Percentiles rank a stretch among this genome's conserved stretches.
These are phyloP conservation scores for Thuidium tamariscinum DNA, from an alignment of 225 moss, liverwort and hornwort species.

Conservation along the genomic window DNA sequence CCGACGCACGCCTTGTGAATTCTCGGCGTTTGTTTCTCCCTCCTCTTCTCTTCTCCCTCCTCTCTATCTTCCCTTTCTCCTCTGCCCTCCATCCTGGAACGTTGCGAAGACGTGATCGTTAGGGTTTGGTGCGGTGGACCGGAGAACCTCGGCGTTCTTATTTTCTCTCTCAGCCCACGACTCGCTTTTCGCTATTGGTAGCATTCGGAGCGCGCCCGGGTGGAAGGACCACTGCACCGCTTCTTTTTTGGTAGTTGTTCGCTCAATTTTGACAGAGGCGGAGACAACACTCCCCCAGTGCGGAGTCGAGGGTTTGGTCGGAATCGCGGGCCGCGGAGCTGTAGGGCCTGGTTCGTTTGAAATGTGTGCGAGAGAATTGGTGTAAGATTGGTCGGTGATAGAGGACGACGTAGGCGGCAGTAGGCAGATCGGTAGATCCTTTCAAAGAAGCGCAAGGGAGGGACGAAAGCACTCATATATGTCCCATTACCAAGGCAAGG, in stretches of 20 bases:
- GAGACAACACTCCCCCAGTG: neutral
- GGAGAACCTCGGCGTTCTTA: neutral
- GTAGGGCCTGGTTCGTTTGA: conserved; percentile 1
- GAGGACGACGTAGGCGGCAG: neutral
- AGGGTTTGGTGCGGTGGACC: conserved; percentile 11
- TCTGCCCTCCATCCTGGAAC: neutral
- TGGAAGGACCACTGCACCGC: neutral
- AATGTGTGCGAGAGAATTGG: conserved; percentile 16
- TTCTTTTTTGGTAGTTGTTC: neutral
- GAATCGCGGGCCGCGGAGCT: neutral
- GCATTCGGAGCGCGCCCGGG: neutral
- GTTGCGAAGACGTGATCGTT: conserved; percentile 29
- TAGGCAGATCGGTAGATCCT: conserved; percentile 70
- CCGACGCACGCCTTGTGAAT: conserved; percentile 17
- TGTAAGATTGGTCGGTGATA: neutral
- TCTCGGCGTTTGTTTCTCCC: neutral
- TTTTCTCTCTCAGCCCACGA: neutral
- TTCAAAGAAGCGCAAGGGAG: conserved; percentile 35
- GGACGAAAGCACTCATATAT: conserved; percentile 92
- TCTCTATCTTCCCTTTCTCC: neutral
- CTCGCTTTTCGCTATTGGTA: neutral
- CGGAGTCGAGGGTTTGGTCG: conserved; percentile 1
- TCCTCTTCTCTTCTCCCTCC: conserved; percentile 14
- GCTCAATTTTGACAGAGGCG: conserved; percentile 5
- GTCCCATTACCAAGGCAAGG: conserved; percentile 98